These are phyloP conservation scores for Citeromyces hawaiiensis DNA, from an alignment of 1,139 yeast species.

Conservation along the genomic window DNA sequence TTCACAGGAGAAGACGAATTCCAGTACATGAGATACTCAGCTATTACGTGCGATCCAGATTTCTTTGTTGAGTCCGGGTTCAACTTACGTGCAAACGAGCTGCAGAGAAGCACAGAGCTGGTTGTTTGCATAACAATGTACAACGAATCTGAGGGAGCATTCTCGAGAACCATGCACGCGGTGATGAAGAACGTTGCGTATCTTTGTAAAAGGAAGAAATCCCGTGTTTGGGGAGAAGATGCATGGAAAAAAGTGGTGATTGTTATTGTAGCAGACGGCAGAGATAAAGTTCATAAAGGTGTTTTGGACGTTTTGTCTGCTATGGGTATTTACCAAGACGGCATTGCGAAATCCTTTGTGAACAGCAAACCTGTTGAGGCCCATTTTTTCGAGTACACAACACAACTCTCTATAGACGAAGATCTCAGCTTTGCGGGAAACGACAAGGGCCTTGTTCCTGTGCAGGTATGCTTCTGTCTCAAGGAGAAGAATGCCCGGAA, in stretches of 20 bases:
- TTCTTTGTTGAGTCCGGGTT: constrained; percentile 72
- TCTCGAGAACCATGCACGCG: constrained; percentile 87
- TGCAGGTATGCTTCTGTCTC: constrained; percentile 79
- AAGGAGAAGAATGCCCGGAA: constrained; percentile 84
- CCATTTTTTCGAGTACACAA: constrained; percentile 87
- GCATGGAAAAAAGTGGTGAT: constrained; percentile 96
- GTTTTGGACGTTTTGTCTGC: constrained; percentile 81
- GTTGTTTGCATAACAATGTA: constrained; percentile 91
- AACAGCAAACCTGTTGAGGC: constrained; percentile 85
- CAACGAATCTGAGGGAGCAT: constrained; percentile 79
- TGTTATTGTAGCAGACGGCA: constrained; percentile 82
- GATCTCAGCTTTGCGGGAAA: constrained; percentile 58
- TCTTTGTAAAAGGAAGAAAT: constrained; percentile 64
- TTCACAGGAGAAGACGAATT: constrained; percentile 55
- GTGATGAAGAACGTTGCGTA: constrained; percentile 88
- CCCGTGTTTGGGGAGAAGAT: constrained; percentile 87
- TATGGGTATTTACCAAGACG: constrained; percentile 92
- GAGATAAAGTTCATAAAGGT: constrained; percentile 72
- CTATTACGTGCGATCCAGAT: constrained; percentile 85
- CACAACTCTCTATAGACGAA: constrained; percentile 43
- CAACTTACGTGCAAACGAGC: constrained; percentile 64
- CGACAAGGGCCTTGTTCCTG: constrained; percentile 82
- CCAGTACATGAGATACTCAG: constrained; percentile 88
- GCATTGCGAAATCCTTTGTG: constrained; percentile 86
- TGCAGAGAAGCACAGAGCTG: constrained; percentile 79